Evolutionary conservation across 2,329 filamentous ascomycete genomes (phyloP).

Genomic region (Diaporthe vexans): DNA sequence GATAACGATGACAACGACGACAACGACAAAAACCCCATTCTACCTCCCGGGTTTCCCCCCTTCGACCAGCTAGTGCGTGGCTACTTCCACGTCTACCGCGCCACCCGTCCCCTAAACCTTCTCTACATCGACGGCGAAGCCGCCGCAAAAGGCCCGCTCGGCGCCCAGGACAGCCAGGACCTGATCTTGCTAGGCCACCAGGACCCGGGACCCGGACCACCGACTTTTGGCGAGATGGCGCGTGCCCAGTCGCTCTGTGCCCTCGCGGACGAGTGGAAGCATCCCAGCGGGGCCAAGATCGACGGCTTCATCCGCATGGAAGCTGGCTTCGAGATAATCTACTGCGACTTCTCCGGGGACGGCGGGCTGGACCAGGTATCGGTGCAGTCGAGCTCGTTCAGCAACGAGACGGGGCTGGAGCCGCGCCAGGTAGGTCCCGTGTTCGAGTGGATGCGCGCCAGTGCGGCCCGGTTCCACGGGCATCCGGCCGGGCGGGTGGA

Average conservation of each 20-base stretch:
- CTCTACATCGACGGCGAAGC: slow-evolving; percentile 80
- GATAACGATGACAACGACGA: slow-evolving; percentile 37
- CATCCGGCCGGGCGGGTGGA: slow-evolving; percentile 56
- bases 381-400: slow-evolving; percentile 45
- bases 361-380: slow-evolving; percentile 55
- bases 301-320: slow-evolving; percentile 78
- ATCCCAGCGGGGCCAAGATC: slow-evolving; percentile 53
- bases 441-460: slow-evolving; percentile 56
- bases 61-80: slow-evolving; percentile 54
- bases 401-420: slow-evolving; percentile 44
- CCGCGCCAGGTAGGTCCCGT: slow-evolving; percentile 4
- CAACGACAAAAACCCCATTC: slow-evolving; percentile 9
- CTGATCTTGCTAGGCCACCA: slow-evolving; percentile 59
- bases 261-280: slow-evolving; percentile 63
- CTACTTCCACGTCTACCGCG: slow-evolving; percentile 76
- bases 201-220: background rate
- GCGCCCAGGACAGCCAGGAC: slow-evolving; percentile 78
- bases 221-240: slow-evolving; percentile 55
- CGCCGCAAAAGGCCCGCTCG: slow-evolving; percentile 74
- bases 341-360: slow-evolving; percentile 69
- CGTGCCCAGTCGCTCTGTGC: slow-evolving; percentile 71
- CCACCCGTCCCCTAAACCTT: slow-evolving; percentile 69
- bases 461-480: slow-evolving; percentile 60
- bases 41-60: background rate
- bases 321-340: slow-evolving; percentile 78